Conservation (phyloP, 2,329 filamentous ascomycete species). For the Fusarium ambrosium region DNA sequence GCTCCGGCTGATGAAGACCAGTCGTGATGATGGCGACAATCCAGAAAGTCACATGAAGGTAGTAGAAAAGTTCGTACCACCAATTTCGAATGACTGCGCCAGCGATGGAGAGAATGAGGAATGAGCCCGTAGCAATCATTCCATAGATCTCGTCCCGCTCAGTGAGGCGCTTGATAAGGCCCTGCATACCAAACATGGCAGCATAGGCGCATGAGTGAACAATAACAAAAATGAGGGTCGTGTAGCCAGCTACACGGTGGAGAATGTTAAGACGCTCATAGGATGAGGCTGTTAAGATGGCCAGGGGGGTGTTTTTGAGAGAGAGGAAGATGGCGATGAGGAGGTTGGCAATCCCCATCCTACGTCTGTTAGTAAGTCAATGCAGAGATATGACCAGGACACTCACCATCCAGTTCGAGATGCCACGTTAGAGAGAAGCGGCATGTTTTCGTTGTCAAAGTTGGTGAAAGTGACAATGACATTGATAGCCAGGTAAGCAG, state of each 20-base stretch:
- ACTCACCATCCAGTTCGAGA: slow-evolving; percentile 57
- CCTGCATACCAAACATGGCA: slow-evolving; percentile 53
- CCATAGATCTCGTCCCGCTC: slow-evolving; percentile 59
- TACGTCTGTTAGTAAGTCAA: slow-evolving; percentile 22
- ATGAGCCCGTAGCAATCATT: slow-evolving; percentile 62
- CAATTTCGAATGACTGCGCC: slow-evolving; percentile 59
- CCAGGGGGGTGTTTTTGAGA: slow-evolving; percentile 71
- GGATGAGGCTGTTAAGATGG: slow-evolving; percentile 65
- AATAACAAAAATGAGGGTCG: slow-evolving; percentile 60
- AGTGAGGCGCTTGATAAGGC: slow-evolving; percentile 50
- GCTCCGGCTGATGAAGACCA: slow-evolving; percentile 65
- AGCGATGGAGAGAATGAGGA: slow-evolving; percentile 60
- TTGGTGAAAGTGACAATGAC: slow-evolving; percentile 51
- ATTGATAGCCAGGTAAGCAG: slow-evolving; percentile 53
- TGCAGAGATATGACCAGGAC: too few relatives aligned
- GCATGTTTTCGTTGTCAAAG: slow-evolving; percentile 50
- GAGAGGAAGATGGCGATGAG: slow-evolving; percentile 66
- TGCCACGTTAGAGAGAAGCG: slow-evolving; percentile 52
- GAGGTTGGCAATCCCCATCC: slow-evolving; percentile 61
- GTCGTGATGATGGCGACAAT: slow-evolving; percentile 62
- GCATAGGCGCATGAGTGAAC: slow-evolving; percentile 62
- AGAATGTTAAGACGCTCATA: slow-evolving; percentile 72
- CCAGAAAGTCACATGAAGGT: slow-evolving; percentile 65
- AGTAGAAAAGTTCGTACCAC: slow-evolving; percentile 70
- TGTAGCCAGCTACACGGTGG: slow-evolving; percentile 67